These are phyloP conservation scores for Hypoxylon intermedium DNA, from an alignment of 495 filamentous ascomycete species.

Conservation along the genomic window DNA sequence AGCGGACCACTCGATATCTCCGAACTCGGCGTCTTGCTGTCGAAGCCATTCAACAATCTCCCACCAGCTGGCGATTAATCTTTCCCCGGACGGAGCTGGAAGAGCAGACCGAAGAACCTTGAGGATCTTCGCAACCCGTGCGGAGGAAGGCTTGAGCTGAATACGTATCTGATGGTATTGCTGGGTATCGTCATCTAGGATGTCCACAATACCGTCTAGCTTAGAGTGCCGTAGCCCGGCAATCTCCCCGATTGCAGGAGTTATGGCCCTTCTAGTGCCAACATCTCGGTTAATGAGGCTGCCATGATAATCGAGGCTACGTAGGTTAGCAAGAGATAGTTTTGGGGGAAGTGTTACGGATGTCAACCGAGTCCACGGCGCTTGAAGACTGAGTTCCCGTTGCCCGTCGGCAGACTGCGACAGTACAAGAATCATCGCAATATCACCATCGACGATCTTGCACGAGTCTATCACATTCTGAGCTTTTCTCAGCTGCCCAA, in stretches of 20 bases:
- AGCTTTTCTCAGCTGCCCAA: constrained; percentile 55
- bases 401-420: constrained; percentile 67
- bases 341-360: constrained; percentile 60
- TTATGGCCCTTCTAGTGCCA: constrained; percentile 41
- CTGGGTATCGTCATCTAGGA: constrained; percentile 65
- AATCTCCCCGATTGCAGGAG: constrained; percentile 46
- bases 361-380: constrained; percentile 72
- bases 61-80: constrained; percentile 76
- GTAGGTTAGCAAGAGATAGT: constrained; percentile 46
- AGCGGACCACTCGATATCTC: constrained; percentile 79
- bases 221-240: constrained; percentile 53
- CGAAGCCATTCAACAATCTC: constrained; percentile 73
- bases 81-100: constrained; percentile 66
- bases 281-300: constrained; percentile 41
- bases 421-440: constrained; percentile 73
- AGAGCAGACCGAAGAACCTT: constrained; percentile 68
- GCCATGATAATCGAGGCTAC: constrained; percentile 49
- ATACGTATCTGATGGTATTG: constrained; percentile 69
- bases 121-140: constrained; percentile 65
- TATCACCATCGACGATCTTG: constrained; percentile 71
- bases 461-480: constrained; percentile 76
- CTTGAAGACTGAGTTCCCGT: constrained; percentile 72
- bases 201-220: constrained; percentile 65
- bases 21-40: constrained; percentile 53
- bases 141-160: constrained; percentile 68